A percentile compares a stretch with the other conserved stretches of the same genome.
Evolutionary conservation across 345 rosid genomes (phyloP).

Genomic region (Psidium friedrichsthalianum): DNA sequence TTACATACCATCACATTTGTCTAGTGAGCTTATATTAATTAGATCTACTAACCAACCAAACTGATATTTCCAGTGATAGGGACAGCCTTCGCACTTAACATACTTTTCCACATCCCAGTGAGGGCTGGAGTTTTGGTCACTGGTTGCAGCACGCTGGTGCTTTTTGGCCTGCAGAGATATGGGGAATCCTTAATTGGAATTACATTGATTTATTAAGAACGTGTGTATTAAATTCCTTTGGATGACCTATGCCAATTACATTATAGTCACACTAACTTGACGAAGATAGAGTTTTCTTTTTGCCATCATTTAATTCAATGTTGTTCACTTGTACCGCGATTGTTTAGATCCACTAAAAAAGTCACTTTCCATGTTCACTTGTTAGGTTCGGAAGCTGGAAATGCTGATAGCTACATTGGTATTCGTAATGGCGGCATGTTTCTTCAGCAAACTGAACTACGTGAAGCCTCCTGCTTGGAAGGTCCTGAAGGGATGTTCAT

Average conservation of each 20-base stretch:
- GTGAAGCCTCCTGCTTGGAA: not conserved
- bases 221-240: not conserved
- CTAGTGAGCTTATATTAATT: not conserved
- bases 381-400: slow-evolving; percentile 10
- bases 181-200: slow-evolving; percentile 21
- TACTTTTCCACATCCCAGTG: slow-evolving; percentile 38
- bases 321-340: not conserved
- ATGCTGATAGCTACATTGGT: not conserved
- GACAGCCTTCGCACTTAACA: slow-evolving; percentile 50
- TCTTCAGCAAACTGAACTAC: slow-evolving; percentile 1
- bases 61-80: slow-evolving; percentile 33
- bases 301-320: not conserved
- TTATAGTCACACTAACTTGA: not conserved
- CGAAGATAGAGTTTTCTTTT: not conserved
- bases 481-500: not conserved
- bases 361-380: not conserved
- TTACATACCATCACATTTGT: not conserved
- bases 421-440: slow-evolving; percentile 1
- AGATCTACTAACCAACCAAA: not conserved
- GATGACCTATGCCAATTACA: not conserved
- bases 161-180: slow-evolving; percentile 54
- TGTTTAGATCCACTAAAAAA: not conserved
- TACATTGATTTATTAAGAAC: not conserved
- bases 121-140: slow-evolving; percentile 52
- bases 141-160: slow-evolving; percentile 49